phyloP scores from a whole-genome alignment of 2,329 filamentous ascomycete species.

The Penicillium sp. region DNA sequence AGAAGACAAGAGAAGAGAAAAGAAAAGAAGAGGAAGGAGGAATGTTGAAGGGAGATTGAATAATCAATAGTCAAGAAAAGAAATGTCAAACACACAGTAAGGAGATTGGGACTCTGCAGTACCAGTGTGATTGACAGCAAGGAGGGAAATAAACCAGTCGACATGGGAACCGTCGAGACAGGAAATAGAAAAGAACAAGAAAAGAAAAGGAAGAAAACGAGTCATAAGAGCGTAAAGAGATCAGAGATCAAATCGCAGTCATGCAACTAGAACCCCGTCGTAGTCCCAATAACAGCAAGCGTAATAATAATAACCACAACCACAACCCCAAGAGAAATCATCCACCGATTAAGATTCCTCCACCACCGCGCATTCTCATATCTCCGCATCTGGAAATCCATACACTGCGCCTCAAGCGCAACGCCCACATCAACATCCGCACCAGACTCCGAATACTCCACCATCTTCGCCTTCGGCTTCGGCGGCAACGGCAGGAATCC shows the following conservation, averaged over 20 bases:
- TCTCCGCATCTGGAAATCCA: conserved; percentile 46
- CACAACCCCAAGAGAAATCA: conserved; percentile 55
- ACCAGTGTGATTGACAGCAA: neutral
- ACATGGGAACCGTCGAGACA: neutral
- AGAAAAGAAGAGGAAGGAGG: neutral
- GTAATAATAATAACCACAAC: conserved; percentile 51
- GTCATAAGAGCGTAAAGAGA: conserved; percentile 15
- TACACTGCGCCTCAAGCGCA: conserved; percentile 45
- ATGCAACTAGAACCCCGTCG: conserved; percentile 31
- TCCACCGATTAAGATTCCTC: conserved; percentile 60
- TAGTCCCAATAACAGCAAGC: conserved; percentile 34
- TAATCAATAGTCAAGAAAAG: neutral
- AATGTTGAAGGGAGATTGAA: neutral
- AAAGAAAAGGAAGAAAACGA: neutral
- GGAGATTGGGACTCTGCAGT: neutral
- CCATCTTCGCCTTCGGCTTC: conserved; percentile 52
- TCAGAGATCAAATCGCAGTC: no score
- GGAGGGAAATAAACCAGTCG: conserved; percentile 1
- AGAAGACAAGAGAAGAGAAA: neutral
- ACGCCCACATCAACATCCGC: conserved; percentile 42
- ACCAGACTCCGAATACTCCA: conserved; percentile 42
- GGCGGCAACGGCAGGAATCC: conserved; percentile 68
- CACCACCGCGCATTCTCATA: conserved; percentile 62
- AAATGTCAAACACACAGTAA: neutral
- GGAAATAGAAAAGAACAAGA: conserved; percentile 7